These are phyloP conservation scores for Phlebopus sp. DNA, from an alignment of 1,284 basidiomycete genomes.

Conservation along the genomic window DNA sequence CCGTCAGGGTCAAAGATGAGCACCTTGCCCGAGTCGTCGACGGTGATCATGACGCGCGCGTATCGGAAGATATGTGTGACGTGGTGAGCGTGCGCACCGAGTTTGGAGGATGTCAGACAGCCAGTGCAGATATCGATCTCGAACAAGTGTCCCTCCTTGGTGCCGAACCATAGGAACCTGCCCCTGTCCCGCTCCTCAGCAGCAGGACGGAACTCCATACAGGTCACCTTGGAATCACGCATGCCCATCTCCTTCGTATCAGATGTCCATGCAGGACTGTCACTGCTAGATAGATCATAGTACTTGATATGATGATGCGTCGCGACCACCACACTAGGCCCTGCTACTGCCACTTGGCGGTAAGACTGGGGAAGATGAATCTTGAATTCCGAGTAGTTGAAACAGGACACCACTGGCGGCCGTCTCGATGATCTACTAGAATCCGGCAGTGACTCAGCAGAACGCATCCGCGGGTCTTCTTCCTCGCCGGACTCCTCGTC, in stretches of 20 bases:
- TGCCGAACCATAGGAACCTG: slow-evolving; percentile 77
- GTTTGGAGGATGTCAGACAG: slow-evolving; percentile 52
- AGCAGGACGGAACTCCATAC: slow-evolving; percentile 71
- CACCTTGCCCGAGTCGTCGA: slow-evolving; percentile 83
- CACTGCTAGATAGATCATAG: slow-evolving; percentile 53
- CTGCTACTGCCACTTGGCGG: slow-evolving; percentile 58
- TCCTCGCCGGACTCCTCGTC: slow-evolving; percentile 58
- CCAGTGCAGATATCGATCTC: slow-evolving; percentile 75
- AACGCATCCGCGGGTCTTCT: slow-evolving; percentile 37
- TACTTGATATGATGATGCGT: slow-evolving; percentile 63
- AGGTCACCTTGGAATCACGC: slow-evolving; percentile 71
- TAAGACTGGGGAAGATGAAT: slow-evolving; percentile 58
- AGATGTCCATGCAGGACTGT: slow-evolving; percentile 48
- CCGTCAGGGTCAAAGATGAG: slow-evolving; percentile 62
- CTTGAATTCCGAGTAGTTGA: slow-evolving; percentile 44
- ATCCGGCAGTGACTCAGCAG: slow-evolving; percentile 74
- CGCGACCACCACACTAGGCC: slow-evolving; percentile 61
- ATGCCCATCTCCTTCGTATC: slow-evolving; percentile 62
- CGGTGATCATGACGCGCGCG: slow-evolving; percentile 64
- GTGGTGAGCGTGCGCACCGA: slow-evolving; percentile 60
- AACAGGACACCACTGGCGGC: slow-evolving; percentile 54
- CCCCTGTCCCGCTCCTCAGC: slow-evolving; percentile 37
- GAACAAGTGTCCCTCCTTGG: slow-evolving; percentile 82
- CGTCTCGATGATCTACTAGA: slow-evolving; percentile 78
- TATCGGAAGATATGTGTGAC: slow-evolving; percentile 74